These are phyloP conservation scores for Annulohypoxylon moriforme DNA, from an alignment of 495 filamentous ascomycete genomes.

Conservation along the genomic window DNA sequence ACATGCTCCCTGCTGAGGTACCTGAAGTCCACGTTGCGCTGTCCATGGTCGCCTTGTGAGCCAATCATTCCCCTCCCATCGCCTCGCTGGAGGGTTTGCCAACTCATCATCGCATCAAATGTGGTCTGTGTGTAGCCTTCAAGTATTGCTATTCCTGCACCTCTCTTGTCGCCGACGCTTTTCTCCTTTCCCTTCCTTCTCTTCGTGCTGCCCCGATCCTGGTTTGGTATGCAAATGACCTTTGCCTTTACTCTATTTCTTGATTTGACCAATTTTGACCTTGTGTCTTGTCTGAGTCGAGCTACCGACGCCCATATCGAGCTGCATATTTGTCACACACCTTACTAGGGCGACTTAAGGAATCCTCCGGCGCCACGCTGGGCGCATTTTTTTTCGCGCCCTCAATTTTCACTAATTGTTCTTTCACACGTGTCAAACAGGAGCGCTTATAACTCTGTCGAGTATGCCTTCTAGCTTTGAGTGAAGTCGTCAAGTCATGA, in stretches of 20 bases:
- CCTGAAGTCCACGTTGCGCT: constrained; percentile 51
- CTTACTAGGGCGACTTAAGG: constrained; percentile 28
- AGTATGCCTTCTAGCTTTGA: constrained; percentile 21
- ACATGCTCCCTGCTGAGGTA: constrained; percentile 44
- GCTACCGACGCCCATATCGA: constrained; percentile 29
- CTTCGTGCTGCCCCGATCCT: constrained; percentile 11
- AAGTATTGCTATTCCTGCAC: constrained; percentile 46
- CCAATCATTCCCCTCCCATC: constrained; percentile 50
- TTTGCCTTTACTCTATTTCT: constrained; percentile 1
- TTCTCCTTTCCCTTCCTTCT: constrained; percentile 31
- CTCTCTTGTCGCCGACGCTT: constrained; percentile 38
- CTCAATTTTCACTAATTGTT: constrained; percentile 23
- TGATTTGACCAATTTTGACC: constrained; percentile 6
- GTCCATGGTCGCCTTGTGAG: constrained; percentile 42
- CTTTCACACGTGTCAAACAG: constrained; percentile 9
- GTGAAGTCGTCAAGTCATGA: constrained; percentile 49
- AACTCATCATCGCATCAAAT: constrained; percentile 60
- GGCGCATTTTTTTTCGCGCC: constrained; percentile 34
- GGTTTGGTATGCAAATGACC: not conserved
- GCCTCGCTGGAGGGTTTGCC: constrained; percentile 52
- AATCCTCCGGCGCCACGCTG: constrained; percentile 17
- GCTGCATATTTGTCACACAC: constrained; percentile 20
- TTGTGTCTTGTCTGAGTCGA: constrained; percentile 21
- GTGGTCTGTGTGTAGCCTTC: constrained; percentile 59
- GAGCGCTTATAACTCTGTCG: constrained; percentile 17